phyloP scores from a whole-genome alignment of 257 asterid genomes.

The Solanum chmielewskii region DNA sequence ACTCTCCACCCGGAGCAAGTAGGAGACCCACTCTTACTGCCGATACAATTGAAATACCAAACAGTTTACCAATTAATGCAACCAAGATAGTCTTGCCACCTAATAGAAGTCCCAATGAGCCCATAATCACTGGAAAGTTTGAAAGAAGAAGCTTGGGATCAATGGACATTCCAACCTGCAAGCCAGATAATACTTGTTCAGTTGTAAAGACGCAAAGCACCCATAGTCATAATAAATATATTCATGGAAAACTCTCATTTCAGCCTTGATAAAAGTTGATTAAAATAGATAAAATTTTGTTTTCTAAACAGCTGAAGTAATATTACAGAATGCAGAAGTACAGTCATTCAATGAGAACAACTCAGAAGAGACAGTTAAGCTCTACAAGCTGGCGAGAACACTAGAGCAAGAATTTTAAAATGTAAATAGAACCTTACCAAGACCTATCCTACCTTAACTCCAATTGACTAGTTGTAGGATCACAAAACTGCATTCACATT shows the following conservation, averaged over 20 bases:
- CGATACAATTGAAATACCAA: constrained; percentile 79
- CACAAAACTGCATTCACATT: not conserved
- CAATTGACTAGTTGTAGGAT: not conserved
- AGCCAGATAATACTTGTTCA: not conserved
- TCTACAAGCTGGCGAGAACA: not conserved
- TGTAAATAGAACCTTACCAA: not conserved
- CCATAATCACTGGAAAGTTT: constrained; percentile 83
- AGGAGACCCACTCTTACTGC: constrained; percentile 96
- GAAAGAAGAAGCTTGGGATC: constrained; percentile 95
- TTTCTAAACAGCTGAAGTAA: not conserved
- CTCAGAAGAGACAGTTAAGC: not conserved
- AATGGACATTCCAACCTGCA: constrained; percentile 99
- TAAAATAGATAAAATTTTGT: not conserved
- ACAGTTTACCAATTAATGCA: constrained; percentile 71
- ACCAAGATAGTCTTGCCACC: constrained; percentile 87
- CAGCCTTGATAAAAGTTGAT: not conserved
- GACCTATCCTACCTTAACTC: not conserved
- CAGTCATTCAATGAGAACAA: not conserved
- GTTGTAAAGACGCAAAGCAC: not conserved
- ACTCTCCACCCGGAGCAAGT: constrained; percentile 99
- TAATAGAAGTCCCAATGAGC: constrained; percentile 71
- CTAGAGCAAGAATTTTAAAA: not conserved
- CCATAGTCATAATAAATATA: not conserved
- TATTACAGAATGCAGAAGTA: not conserved
- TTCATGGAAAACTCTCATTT: not conserved